A percentile compares a stretch with the other conserved stretches of the same genome.
These are phyloP conservation scores for Xerocomus spinulosus DNA, from an alignment of 768 basidiomycete genomes.

Conservation along the genomic window DNA sequence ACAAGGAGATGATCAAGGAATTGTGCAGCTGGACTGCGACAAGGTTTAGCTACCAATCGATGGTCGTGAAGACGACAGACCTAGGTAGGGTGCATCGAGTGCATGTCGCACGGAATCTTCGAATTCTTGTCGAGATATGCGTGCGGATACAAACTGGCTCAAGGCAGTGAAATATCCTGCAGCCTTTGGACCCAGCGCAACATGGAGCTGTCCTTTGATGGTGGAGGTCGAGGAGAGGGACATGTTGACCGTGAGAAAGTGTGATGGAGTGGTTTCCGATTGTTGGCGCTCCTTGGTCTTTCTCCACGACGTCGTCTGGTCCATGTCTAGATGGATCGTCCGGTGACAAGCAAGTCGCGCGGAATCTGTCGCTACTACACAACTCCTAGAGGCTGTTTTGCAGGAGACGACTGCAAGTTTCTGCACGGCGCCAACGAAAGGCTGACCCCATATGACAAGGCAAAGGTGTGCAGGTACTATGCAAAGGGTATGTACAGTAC, in stretches of 20 bases:
- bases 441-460: constrained; percentile 66
- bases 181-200: constrained; percentile 58
- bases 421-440: constrained; percentile 52
- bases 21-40: constrained; percentile 74
- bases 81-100: constrained; percentile 55
- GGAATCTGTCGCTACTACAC: constrained; percentile 69
- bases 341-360: constrained; percentile 64
- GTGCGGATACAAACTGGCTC: constrained; percentile 63
- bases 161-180: constrained; percentile 57
- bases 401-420: constrained; percentile 70
- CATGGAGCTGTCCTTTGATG: constrained; percentile 63
- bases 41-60: constrained; percentile 7
- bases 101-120: constrained; percentile 63
- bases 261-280: neutral
- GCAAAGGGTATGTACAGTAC: constrained; percentile 42
- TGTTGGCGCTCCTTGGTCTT: neutral
- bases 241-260: constrained; percentile 42
- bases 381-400: constrained; percentile 62
- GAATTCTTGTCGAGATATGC: constrained; percentile 69
- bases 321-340: constrained; percentile 43
- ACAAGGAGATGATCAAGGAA: constrained; percentile 76
- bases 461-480: constrained; percentile 66
- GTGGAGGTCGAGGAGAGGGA: constrained; percentile 72
- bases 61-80: constrained; percentile 16
- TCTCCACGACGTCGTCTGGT: constrained; percentile 6